Evolutionary conservation across 169 alveolate species (phyloP), one percentile per base, ranked within the genome.

Genomic region (Eimeria nieschulzi): DNA sequence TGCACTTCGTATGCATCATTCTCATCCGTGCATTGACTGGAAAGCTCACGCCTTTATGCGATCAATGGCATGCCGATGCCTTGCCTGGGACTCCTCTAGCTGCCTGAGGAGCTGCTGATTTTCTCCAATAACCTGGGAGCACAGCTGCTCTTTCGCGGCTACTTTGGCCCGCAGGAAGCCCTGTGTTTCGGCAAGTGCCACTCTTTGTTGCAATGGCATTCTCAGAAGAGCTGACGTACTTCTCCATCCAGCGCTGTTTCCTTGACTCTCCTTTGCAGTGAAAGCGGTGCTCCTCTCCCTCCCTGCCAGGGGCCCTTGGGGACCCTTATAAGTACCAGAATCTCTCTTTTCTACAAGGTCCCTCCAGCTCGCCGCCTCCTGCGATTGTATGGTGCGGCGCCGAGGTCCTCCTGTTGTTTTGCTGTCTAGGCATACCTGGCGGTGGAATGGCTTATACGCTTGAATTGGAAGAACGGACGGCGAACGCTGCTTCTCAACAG

Each of bases 111-210:
- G 71, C 53, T 8, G 21, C 21, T 78, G 86, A 21, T 78, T 78
- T 78, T 78, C 86, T 1, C 86, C 86, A 54, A 78, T 51, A 19
- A 78, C 86, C 51, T 78, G 71, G 17, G 86, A 78, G n/a, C 86
- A 78, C 7, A 78, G 86, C 21, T 78, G 86, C 55, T 78, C 86
- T n/a, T 78, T 78, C 33, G 86, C 86, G 23, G 71, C 86, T 3
- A 78, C 86, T 78, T 78, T 78, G 53, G 86, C 86, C 7, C 86
- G 86, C 53, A 78, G 53, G 53, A 78, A 78, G 9, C 86, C 86
- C 86, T 78, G 86, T 53, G 86, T 53, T 53, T 78, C 86, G 39
- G 86, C 86, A 7, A 78, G 64, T 0, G 86, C 70, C 26, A 78
- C 86, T 51, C 71, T 15, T n/a, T 46, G 70, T 5, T 78, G 86